Conservation (phyloP, 768 basidiomycete genomes). For the Tephrocybe sp. region DNA sequence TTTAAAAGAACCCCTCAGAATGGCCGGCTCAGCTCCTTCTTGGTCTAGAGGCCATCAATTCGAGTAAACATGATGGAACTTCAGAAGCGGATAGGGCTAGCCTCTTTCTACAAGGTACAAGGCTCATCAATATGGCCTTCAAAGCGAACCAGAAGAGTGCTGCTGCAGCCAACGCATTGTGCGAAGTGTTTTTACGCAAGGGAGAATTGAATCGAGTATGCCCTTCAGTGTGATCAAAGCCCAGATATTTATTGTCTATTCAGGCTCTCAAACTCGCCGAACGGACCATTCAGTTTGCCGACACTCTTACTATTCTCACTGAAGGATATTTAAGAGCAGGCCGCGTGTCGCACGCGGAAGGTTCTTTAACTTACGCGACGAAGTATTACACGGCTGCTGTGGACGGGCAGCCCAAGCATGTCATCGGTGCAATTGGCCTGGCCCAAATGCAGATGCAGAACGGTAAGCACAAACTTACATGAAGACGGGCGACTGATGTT, state of each 20-base stretch:
- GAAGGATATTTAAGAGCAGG: conserved; percentile 88
- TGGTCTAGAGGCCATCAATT: conserved; percentile 84
- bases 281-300: conserved; percentile 90
- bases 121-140: conserved; percentile 76
- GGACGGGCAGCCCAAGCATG: conserved; percentile 70
- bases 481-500: conserved; percentile 1
- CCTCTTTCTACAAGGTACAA: conserved; percentile 64
- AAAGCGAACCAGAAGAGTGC: conserved; percentile 76
- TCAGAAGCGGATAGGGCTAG: conserved; percentile 63
- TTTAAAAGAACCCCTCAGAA: conserved; percentile 66
- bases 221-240: conserved; percentile 5
- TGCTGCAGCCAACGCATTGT: conserved; percentile 81
- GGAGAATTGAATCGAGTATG: conserved; percentile 60
- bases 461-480: conserved; percentile 42
- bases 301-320: conserved; percentile 79
- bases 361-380: conserved; percentile 59
- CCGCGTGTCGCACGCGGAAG: conserved; percentile 76
- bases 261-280: conserved; percentile 93
- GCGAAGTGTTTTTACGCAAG: conserved; percentile 76
- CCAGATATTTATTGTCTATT: conserved; percentile 1
- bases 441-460: conserved; percentile 86
- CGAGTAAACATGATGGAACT: conserved; percentile 70
- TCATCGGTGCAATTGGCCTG: conserved; percentile 79
- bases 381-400: conserved; percentile 68
- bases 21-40: conserved; percentile 82